Evolutionary conservation across 2,329 filamentous ascomycete genomes (phyloP).

Genomic region (Pyricularia pennisetigena): DNA sequence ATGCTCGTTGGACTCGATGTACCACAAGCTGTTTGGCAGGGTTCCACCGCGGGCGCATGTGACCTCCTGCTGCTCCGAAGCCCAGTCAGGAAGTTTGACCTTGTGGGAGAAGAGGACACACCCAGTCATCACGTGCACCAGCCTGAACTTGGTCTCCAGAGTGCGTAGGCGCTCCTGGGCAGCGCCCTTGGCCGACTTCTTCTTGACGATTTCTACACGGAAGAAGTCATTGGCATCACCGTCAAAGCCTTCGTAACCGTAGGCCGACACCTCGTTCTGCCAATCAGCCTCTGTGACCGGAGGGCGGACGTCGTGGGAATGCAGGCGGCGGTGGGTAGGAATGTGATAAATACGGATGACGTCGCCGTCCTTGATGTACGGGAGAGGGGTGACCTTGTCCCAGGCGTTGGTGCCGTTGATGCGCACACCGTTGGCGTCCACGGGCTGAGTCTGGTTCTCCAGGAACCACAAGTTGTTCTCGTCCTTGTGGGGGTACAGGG

Average conservation of each 20-base stretch:
- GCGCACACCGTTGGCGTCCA: constrained; percentile 62
- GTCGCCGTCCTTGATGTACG: constrained; percentile 69
- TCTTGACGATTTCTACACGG: constrained; percentile 89
- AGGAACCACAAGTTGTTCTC: constrained; percentile 93
- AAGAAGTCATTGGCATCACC: constrained; percentile 96
- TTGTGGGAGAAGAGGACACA: constrained; percentile 97
- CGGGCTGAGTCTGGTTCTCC: constrained; percentile 92
- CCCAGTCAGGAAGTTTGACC: constrained; percentile 97
- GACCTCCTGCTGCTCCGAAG: constrained; percentile 97
- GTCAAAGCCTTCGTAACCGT: constrained; percentile 93
- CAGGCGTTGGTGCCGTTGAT: constrained; percentile 77
- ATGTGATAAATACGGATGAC: constrained; percentile 77
- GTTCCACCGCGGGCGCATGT: constrained; percentile 89
- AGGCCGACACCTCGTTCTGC: constrained; percentile 95
- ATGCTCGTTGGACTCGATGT: constrained; percentile 84
- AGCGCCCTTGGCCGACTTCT: constrained; percentile 65
- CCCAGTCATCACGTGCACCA: constrained; percentile 93
- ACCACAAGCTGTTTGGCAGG: constrained; percentile 95
- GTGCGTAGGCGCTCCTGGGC: constrained; percentile 83
- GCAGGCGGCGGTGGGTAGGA: constrained; percentile 76
- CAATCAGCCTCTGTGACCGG: constrained; percentile 81
- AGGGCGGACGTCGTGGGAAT: constrained; percentile 89
- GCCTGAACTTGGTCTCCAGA: constrained; percentile 92
- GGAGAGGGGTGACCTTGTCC: constrained; percentile 50
- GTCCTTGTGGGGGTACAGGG: constrained; percentile 96